Evolutionary conservation across 805 yeast species (phyloP).

Genomic region (Candida saitoana): DNA sequence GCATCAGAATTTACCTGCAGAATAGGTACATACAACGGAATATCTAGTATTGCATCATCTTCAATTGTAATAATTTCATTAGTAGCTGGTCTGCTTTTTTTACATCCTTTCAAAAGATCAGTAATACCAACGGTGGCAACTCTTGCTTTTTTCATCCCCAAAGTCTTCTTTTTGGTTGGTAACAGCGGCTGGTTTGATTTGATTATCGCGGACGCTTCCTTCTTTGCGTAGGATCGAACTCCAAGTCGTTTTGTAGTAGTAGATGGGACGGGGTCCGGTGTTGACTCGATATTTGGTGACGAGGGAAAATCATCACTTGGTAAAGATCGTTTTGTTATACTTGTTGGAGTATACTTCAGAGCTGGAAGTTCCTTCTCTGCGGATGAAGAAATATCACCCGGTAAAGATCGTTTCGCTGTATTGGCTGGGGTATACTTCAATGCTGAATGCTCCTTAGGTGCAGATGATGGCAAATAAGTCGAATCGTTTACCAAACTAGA

Average conservation of each 20-base stretch:
- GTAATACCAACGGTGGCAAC: slow-evolving; percentile 9
- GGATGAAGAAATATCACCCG: not conserved
- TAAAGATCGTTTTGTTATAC: not conserved
- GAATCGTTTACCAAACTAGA: not conserved
- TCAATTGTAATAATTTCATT: slow-evolving; percentile 4
- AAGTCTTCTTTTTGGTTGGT: slow-evolving; percentile 7
- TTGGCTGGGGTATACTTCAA: not conserved
- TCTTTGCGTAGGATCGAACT: not conserved
- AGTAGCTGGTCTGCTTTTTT: slow-evolving; percentile 3
- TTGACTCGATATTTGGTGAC: not conserved
- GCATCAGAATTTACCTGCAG: not conserved
- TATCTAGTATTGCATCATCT: slow-evolving; percentile 9
- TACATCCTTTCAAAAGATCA: slow-evolving; percentile 13
- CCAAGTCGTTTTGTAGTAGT: not conserved
- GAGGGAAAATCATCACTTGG: not conserved
- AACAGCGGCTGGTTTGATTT: not conserved
- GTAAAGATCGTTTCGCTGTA: not conserved
- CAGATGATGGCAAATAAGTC: not conserved
- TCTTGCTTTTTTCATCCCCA: slow-evolving; percentile 15
- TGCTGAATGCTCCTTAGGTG: not conserved
- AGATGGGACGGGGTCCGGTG: not conserved
- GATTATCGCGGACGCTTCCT: not conserved
- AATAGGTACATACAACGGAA: slow-evolving; percentile 1
- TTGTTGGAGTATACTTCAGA: not conserved
- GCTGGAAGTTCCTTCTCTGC: not conserved